phyloP scores from a whole-genome alignment of 2,329 filamentous ascomycete genomes.

The Graphilbum sp. region DNA sequence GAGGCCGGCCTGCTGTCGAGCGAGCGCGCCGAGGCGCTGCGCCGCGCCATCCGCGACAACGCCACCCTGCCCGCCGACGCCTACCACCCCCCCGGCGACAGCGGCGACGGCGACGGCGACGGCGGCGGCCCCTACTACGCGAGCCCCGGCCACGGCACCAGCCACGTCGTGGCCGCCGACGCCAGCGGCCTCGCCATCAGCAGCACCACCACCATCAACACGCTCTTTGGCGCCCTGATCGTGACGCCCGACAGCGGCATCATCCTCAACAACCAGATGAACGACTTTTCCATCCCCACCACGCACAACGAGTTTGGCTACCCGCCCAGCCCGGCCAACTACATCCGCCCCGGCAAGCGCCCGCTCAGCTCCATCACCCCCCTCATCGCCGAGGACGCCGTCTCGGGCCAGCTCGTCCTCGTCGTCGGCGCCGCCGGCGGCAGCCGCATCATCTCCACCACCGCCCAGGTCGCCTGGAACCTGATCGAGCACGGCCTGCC shows the following conservation, averaged over 20 bases:
- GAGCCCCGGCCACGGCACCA: constrained; percentile 48
- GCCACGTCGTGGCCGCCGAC: constrained; percentile 59
- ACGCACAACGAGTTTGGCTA: constrained; percentile 71
- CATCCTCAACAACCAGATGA: constrained; percentile 57
- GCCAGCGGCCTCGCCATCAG: constrained; percentile 57
- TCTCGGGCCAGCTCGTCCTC: constrained; percentile 42
- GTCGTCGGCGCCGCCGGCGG: constrained; percentile 67
- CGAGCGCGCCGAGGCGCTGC: constrained; percentile 40
- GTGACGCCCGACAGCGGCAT: constrained; percentile 72
- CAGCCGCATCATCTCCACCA: constrained; percentile 68
- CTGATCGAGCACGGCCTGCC: constrained; percentile 53
- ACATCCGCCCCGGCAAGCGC: constrained; percentile 62
- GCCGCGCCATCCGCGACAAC: constrained; percentile 52
- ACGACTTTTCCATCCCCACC: constrained; percentile 77
- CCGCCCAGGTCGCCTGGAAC: constrained; percentile 61
- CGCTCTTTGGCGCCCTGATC: constrained; percentile 65
- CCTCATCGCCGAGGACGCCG: constrained; percentile 56
- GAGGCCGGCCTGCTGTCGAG: constrained; percentile 52
- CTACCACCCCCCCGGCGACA: constrained; percentile 50
- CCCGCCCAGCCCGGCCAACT: constrained; percentile 65
- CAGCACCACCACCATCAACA: constrained; percentile 75
- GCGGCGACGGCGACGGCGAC: constrained; percentile 6
- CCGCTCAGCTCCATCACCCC: constrained; percentile 73
- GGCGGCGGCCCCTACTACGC: too few species aligned
- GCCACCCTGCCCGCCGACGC: constrained; percentile 53